Base-by-base conservation (phyloP, 495 filamentous ascomycete species). In the Penicilliopsis zonata region DNA sequence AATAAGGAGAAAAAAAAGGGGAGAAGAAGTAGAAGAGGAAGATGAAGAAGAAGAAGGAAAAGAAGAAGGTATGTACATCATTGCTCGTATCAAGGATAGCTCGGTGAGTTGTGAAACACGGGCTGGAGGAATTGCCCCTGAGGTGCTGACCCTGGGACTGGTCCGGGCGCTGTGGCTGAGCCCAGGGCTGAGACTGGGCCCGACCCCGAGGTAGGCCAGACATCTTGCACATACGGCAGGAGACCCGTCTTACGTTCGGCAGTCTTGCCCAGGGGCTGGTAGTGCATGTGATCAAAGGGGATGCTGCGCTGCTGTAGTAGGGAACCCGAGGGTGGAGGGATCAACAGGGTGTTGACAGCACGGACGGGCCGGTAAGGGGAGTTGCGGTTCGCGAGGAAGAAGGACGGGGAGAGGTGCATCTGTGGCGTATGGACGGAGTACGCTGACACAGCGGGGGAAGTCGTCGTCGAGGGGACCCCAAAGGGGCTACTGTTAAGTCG, bases 281-380 rank as follows among this genome's bases (percentile, higher is more conserved):
- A 90, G 44, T 86, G 83, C 80, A 90, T 86, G 53, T 86, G 77
- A 41, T 77, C 52, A 53, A 74, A 49, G 45, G 60, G 37, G 50
- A 72, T 33, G 17, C 49, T 49, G 14, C 49, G 52, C 35, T 75
- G 73, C 37, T 80, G 70, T 19, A 80, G 67, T 28, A 83, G 63
- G 9, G 79, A 74, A 0, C 67, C 65, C 15, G 78, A 78, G 1
- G 80, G 76, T 25, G 84, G 78, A 18, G 83, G 84, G 14, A 82
- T 78, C 5, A 87, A 69, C 9, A 87, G 69, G 8, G 78, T 93
- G 39, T 86, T 84, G 31, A 95, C 83, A 33, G 78, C 70, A 33
- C 87, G 80, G 17, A 98, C 77, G 3, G 90, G 90, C 38, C 80
- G 82, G 55, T 96, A 98, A 1, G 90, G 90, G 29, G 92, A 96